phyloP scores from a whole-genome alignment of 2,329 filamentous ascomycete genomes.

The Fusarium agapanthi region DNA sequence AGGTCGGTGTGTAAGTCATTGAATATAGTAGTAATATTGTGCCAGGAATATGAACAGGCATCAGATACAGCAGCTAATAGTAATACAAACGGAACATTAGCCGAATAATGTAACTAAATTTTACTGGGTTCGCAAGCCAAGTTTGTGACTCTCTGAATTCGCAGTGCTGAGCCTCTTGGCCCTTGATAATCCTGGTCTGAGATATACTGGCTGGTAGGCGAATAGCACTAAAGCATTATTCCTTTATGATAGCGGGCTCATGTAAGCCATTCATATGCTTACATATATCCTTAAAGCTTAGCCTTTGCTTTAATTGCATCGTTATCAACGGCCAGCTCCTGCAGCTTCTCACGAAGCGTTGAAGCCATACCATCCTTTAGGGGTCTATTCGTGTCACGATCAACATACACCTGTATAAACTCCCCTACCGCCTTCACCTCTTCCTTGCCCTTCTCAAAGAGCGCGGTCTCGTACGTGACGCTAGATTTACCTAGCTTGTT shows the following conservation, averaged over 20 bases:
- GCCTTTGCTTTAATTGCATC: conserved; percentile 3
- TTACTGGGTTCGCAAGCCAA: neutral
- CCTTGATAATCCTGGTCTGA: neutral
- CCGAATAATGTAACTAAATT: neutral
- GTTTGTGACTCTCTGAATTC: neutral
- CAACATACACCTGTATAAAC: conserved; percentile 90
- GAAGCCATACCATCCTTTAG: conserved; percentile 69
- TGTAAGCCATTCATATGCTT: neutral
- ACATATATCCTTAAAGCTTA: conserved; percentile 13
- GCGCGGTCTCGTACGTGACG: conserved; percentile 87
- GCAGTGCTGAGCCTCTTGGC: neutral
- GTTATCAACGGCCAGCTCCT: conserved; percentile 58
- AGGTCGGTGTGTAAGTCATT: neutral
- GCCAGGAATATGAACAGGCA: neutral
- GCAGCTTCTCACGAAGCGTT: conserved; percentile 66
- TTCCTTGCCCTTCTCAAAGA: conserved; percentile 80
- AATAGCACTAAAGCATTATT: neutral
- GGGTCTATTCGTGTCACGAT: conserved; percentile 75
- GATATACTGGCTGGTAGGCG: neutral
- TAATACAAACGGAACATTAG: neutral
- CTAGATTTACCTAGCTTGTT: conserved; percentile 86
- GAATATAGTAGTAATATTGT: neutral
- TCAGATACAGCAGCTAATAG: neutral
- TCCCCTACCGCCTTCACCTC: conserved; percentile 82
- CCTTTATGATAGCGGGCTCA: neutral